Conservation (phyloP, 305 asterid genomes). For the Coffea humblotiana region DNA sequence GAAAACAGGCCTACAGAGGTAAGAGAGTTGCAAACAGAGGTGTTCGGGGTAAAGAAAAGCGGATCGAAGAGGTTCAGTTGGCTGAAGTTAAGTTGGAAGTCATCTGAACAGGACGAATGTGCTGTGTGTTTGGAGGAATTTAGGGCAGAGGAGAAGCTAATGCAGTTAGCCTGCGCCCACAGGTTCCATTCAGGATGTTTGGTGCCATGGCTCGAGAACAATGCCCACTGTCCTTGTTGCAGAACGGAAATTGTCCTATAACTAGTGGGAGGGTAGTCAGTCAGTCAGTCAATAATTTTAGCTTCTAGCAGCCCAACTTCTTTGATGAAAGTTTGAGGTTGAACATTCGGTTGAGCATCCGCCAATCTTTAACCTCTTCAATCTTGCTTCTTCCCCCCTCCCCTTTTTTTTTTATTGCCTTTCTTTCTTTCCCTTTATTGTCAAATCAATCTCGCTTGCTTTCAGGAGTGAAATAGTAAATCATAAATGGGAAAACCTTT, state of each 20-base stretch:
- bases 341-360: background rate
- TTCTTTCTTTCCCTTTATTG: too few relatives aligned
- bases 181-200: constrained; percentile 57
- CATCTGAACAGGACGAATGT: constrained; percentile 60
- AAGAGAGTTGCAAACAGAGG: constrained; percentile 22
- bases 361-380: too few relatives aligned
- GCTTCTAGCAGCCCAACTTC: constrained; percentile 9
- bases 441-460: background rate
- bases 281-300: background rate
- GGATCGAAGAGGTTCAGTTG: constrained; percentile 25
- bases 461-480: background rate
- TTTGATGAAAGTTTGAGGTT: constrained; percentile 1
- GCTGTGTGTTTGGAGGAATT: constrained; percentile 66
- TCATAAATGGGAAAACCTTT: background rate
- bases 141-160: constrained; percentile 35
- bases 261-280: background rate
- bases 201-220: constrained; percentile 62
- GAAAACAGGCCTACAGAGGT: constrained; percentile 20
- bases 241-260: constrained; percentile 34
- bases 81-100: constrained; percentile 49
- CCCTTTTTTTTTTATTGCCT: too few relatives aligned
- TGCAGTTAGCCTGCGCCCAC: constrained; percentile 65
- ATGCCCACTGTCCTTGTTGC: constrained; percentile 68
- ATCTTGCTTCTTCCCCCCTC: too few relatives aligned
- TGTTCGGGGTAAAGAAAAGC: constrained; percentile 17